Conservation (phyloP, 75 land plant genomes). For the Sequoiadendron giganteum region DNA sequence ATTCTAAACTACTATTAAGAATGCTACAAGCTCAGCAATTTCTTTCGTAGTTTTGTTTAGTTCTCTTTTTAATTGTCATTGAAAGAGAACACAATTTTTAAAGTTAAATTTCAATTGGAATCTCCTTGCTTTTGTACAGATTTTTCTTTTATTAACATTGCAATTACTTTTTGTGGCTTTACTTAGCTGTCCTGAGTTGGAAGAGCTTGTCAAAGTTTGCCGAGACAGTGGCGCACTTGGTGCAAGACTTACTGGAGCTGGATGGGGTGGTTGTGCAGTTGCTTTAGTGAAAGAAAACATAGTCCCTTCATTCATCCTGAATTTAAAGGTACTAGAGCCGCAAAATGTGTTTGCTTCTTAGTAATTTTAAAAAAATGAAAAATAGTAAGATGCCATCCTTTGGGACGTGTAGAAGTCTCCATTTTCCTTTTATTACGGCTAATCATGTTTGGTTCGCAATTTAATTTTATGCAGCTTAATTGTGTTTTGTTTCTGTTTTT, state of each 20-base stretch:
- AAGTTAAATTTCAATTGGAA: neutral
- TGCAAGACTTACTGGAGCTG: slow-evolving; percentile 97
- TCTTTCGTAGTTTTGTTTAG: neutral
- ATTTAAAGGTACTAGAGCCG: slow-evolving; percentile 63
- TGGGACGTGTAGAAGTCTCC: neutral
- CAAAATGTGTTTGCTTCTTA: neutral
- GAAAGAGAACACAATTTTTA: neutral
- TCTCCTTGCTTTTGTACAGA: slow-evolving; percentile 6
- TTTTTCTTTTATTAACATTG: neutral
- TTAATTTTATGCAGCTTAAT: neutral
- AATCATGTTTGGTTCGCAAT: neutral
- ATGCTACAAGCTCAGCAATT: neutral
- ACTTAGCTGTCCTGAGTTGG: slow-evolving; percentile 91
- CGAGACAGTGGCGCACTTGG: slow-evolving; percentile 82
- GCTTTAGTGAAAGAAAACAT: slow-evolving; percentile 74
- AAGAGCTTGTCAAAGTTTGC: slow-evolving; percentile 80
- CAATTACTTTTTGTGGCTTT: slow-evolving; percentile 4
- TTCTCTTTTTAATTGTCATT: neutral
- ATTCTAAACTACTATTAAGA: neutral
- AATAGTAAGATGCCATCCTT: neutral
- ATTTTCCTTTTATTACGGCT: neutral
- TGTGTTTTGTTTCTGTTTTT: slow-evolving; percentile 10
- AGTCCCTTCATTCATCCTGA: slow-evolving; percentile 82
- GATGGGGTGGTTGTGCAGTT: slow-evolving; percentile 99
- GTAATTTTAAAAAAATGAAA: too few species aligned